Percentiles rank a stretch among this genome's conserved stretches.
Conservation (phyloP, 139 green algal genomes). For the Ulvella scutata region DNA sequence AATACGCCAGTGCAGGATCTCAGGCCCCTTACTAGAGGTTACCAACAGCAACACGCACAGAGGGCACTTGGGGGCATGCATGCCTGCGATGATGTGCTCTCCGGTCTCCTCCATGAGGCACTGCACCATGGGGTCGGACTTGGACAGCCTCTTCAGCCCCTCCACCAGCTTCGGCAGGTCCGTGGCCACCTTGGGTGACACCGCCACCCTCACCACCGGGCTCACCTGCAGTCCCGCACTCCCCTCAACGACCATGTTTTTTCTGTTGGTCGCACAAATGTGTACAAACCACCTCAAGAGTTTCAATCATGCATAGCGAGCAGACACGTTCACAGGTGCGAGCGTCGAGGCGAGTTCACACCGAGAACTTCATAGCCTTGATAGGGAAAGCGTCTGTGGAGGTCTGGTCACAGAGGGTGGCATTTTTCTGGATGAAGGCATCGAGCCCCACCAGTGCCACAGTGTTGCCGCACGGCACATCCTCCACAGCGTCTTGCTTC, state of each 20-base stretch:
- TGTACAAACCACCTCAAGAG: no score
- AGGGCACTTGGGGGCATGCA: no score
- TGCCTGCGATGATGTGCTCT: conserved; percentile 94
- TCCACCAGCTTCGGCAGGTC: conserved; percentile 99
- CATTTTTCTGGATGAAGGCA: conserved; percentile 99
- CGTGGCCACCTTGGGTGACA: conserved; percentile 85
- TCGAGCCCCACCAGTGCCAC: conserved; percentile 95
- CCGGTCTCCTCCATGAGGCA: conserved; percentile 97
- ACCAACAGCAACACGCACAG: no score
- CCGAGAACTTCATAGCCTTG: conserved; percentile 99
- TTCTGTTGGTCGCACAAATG: no score
- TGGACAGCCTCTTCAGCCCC: conserved; percentile 93
- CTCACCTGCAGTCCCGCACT: no score
- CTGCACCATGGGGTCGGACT: conserved; percentile 98
- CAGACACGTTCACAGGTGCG: no score
- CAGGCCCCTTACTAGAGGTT: no score
- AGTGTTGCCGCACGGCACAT: conserved; percentile 97
- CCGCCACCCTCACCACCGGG: conserved; percentile 59
- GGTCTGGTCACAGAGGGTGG: conserved; percentile 81
- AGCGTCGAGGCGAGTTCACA: no score
- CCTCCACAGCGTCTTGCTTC: conserved; percentile 93
- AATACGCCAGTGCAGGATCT: no score
- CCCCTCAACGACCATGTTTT: no score
- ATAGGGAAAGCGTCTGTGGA: conserved; percentile 83
- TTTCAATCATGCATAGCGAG: no score